Base-by-base conservation (phyloP, 768 basidiomycete species). In the Lactarius pseudohatsudake region DNA sequence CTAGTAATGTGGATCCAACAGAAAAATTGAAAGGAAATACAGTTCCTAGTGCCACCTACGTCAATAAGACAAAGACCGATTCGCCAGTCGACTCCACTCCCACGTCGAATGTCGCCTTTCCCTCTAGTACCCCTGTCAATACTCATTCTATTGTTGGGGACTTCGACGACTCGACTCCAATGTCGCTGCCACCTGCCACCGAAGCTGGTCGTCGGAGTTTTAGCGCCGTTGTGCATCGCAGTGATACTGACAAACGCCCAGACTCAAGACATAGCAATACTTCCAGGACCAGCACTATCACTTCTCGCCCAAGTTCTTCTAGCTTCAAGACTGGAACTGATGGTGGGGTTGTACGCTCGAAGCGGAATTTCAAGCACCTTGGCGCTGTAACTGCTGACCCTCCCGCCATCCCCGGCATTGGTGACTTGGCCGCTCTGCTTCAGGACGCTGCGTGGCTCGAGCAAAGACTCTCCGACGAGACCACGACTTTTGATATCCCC, bases 361-460 rank as follows among this genome's bases (percentile, higher is more conserved):
- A 71, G 55, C 61, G 70, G 50, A 70, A 71, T 36, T 71, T 71
- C 53, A 71, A 71, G 65, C 70, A 71, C 43, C 69, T 71, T 34
- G 64, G 62, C 11, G 61, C 62, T 26, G 64, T 66, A n/a, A 30
- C 62, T 7, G 69, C 75, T 36, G 78, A 82, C 66, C 67, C 76
- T 7, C 79, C 82, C 2, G 26, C 78, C 30, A 86, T 79, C 71
- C 84, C 85, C 38, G 83, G 81, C 8, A 76, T 69, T 38, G 82
- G 81, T 2, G 88, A 89, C 56, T 72, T 90, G 63, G 79, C 83
- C 4, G 74, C 78, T 38, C 75, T 90, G 57, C 72, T 89, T 32
- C 82, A 84, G 54, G 84, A 87, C 59, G 84, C 88, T 8, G 84
- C 86, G 36, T 70, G 84, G 61, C 73, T 89, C 57, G 87, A 89